Base-by-base conservation (phyloP, 176 grass and related monocot species). In the Areca catechu region DNA sequence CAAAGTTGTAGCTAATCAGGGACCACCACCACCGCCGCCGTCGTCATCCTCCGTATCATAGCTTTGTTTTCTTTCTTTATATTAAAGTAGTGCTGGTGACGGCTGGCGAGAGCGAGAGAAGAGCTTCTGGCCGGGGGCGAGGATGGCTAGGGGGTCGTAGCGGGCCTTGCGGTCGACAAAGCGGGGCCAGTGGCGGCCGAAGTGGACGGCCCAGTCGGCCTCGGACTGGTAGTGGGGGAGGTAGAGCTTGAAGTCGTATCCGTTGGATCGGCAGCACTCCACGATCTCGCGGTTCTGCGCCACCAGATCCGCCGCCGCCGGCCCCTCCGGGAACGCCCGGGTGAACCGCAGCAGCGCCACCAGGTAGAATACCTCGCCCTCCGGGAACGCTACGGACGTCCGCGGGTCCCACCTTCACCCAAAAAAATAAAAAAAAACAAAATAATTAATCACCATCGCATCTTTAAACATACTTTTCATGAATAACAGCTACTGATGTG, bases 211-310 rank as follows among this genome's bases (percentile, higher is more conserved):
- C 94, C 94, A 98, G 12, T 98, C 94, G 0, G 51, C 4, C 60
- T 85, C 66, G 17, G 48, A 53, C 50, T 49, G 53, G 70, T 89
- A 93, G 64, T 62, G 71, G 4, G 94, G 94, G 66, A 98, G 81
- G 76, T 98, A 98, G 0, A 77, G 72, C 74, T 98, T 98, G 81
- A 76, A 89, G 73, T 93, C 84, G 66, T 89, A 93, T 57, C 88
- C 78, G 72, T 81, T 89, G 62, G 48, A 23, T 48, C 70, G 69
- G 82, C 94, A 98, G 16, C 65, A 64, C 9, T 63, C 24, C 0
- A 93, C 25, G 63, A 98, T 79, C 14, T 78, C 55, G 4, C 17
- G 17, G 84, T 98, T 98, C 84, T 93, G 81, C 24, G 73, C 81
- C 73, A 89, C 81, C 54, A 88, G 60, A 66, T 80, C 84, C 19